Conservation (phyloP, 139 green algal genomes). For the Picochlorum sp. region DNA sequence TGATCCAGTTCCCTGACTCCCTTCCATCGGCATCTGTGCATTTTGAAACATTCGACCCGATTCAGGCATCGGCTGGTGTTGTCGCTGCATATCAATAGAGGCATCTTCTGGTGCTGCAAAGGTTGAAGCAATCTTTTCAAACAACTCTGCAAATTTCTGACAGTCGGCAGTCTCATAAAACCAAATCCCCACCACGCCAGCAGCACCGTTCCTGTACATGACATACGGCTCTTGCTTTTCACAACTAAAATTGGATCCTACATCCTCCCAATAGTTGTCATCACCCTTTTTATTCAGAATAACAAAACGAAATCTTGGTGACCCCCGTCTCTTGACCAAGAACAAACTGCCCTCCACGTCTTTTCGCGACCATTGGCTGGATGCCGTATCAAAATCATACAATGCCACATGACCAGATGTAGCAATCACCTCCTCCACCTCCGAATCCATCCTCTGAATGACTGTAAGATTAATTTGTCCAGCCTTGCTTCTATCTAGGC, state of each 20-base stretch:
- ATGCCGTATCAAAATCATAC: slow-evolving; percentile 62
- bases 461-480: slow-evolving; percentile 51
- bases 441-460: slow-evolving; percentile 47
- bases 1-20: slow-evolving; percentile 1
- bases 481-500: slow-evolving; percentile 29
- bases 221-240: slow-evolving; percentile 74
- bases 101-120: slow-evolving; percentile 17
- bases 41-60: slow-evolving; percentile 36
- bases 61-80: slow-evolving; percentile 10
- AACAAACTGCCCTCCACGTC: slow-evolving; percentile 88
- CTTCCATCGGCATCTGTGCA: slow-evolving; percentile 25
- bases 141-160: slow-evolving; percentile 44
- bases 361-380: slow-evolving; percentile 65
- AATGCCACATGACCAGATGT: slow-evolving; percentile 64
- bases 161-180: slow-evolving; percentile 80
- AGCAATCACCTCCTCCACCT: slow-evolving; percentile 47
- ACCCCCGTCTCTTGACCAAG: slow-evolving; percentile 58
- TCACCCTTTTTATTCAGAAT: slow-evolving; percentile 79
- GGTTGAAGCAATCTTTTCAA: slow-evolving; percentile 42
- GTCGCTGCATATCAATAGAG: not conserved
- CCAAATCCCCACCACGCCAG: slow-evolving; percentile 79
- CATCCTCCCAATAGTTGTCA: slow-evolving; percentile 71
- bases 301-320: slow-evolving; percentile 72
- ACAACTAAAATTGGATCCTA: slow-evolving; percentile 57
- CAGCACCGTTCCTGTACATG: slow-evolving; percentile 67